Base-by-base conservation (phyloP, 306 rosid species). In the Boehmeria nivea region DNA sequence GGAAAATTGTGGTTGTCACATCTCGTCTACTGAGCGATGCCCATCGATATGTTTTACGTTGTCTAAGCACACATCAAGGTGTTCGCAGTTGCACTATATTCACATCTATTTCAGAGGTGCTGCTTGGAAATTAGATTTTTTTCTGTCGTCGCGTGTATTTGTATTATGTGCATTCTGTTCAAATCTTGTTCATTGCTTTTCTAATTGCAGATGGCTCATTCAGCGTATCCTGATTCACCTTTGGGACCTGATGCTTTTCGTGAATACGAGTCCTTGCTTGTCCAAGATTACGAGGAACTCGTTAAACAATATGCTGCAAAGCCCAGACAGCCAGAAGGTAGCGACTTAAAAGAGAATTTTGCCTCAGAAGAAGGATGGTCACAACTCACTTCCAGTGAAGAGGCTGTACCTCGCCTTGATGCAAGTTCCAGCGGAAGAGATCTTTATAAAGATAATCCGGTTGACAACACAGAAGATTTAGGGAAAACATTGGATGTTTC, bases 181-280 rank as follows among this genome's bases (percentile, higher is more conserved):
- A 43, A 57, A 23, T 64, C 54, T 61, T 60, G 61, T 52, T 14
- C 43, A 57, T 36, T 59, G 59, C 59, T 59, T 56, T 59, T 25
- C 53, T 44, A 54, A 72, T 47, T 63, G 76, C 90, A 86, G 95
- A 64, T 77, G 49, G 80, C 88, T 70, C 95, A 86, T 72, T 78
- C 88, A 37, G 63, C 69, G 49, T 90, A 69, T 78, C 88, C 94
- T 49, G 95, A 86, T 78, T 90, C 90, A 47, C 97, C 95, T 61
- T 72, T 90, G 73, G 95, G 97, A 61, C 86, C 97, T 48, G 95
- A 86, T 80, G 97, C 95, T 54, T 90, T 73, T 77, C 79, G 54
- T 76, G 95, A 90, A 72, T 90, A 90, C 51, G 95, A 86, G 72
- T 82, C 94, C 55, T 84, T 90, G 60, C 83, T 90, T 48, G 62